Conservation (phyloP, 1,284 basidiomycete species). For the Leccinum huronense region DNA sequence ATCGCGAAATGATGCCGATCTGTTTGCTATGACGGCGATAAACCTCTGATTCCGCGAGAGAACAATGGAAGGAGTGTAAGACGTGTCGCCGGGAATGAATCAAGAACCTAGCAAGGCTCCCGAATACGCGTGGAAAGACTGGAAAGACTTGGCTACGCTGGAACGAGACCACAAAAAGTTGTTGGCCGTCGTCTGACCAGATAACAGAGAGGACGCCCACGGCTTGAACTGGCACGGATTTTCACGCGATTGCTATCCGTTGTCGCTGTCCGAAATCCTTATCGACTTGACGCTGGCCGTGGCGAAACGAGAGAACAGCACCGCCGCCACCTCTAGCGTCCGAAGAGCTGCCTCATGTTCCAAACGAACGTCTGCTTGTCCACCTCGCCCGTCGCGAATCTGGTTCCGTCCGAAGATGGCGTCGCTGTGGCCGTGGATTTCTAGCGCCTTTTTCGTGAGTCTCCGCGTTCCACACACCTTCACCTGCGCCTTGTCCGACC, state of each 20-base stretch:
- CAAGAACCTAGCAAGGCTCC: not conserved
- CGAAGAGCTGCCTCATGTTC: not conserved
- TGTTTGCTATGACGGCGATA: not conserved
- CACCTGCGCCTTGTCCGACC: slow-evolving; percentile 35
- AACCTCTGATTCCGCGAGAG: not conserved
- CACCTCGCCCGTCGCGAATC: not conserved
- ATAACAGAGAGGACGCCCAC: not conserved
- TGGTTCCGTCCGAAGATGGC: not conserved
- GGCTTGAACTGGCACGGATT: not conserved
- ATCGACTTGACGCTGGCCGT: not conserved
- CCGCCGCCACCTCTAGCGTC: not conserved
- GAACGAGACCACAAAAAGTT: not conserved
- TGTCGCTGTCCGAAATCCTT: not conserved
- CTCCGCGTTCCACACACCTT: not conserved
- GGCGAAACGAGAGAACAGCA: not conserved
- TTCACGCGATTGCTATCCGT: not conserved
- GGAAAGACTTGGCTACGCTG: not conserved
- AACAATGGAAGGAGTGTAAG: not conserved
- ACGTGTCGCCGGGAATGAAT: not conserved
- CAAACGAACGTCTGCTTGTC: not conserved
- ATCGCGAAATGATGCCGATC: not conserved
- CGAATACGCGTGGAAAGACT: not conserved
- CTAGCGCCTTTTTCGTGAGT: not conserved
- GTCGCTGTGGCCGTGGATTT: not conserved
- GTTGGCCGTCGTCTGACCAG: not conserved